Evolutionary conservation across 306 rosid species (phyloP).

Genomic region (Ziziphus jujuba): DNA sequence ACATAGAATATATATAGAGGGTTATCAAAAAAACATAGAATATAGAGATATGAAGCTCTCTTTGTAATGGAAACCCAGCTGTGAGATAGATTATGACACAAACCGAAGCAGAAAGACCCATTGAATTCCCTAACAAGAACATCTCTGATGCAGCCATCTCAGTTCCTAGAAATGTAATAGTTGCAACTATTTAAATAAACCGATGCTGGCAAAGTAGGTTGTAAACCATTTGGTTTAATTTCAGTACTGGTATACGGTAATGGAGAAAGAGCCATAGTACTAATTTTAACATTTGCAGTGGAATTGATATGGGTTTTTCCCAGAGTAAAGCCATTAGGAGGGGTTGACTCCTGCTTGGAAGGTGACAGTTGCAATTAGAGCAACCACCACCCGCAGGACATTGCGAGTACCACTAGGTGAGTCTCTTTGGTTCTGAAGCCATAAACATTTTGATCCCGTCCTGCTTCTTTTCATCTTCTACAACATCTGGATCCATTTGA

Average conservation of each 20-base stretch:
- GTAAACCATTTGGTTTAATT: too few relatives aligned
- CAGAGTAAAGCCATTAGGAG: too few relatives aligned
- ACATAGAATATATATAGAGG: background rate
- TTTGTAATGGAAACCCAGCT: conserved; percentile 9
- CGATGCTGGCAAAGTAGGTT: too few relatives aligned
- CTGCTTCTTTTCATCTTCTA: background rate
- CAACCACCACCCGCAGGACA: conserved; percentile 16
- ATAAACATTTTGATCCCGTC: conserved; percentile 8
- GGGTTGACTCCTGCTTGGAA: conserved; percentile 36
- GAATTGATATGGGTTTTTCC: too few relatives aligned
- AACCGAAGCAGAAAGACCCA: background rate
- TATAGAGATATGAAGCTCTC: conserved; percentile 20
- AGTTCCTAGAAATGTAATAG: background rate
- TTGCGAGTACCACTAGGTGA: conserved; percentile 17
- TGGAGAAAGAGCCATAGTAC: too few relatives aligned
- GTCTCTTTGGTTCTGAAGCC: conserved; percentile 4
- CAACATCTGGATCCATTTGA: too few relatives aligned
- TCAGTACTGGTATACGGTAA: too few relatives aligned
- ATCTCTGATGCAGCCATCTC: background rate
- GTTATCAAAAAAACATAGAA: too few relatives aligned
- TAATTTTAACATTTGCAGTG: too few relatives aligned
- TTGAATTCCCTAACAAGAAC: conserved; percentile 1
- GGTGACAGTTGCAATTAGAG: conserved; percentile 33
- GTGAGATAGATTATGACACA: conserved; percentile 6
- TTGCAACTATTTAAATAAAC: too few relatives aligned